Evolutionary conservation across 192 early-diverging fungal genomes (phyloP).

Genomic region (Coemansia brasiliensis): DNA sequence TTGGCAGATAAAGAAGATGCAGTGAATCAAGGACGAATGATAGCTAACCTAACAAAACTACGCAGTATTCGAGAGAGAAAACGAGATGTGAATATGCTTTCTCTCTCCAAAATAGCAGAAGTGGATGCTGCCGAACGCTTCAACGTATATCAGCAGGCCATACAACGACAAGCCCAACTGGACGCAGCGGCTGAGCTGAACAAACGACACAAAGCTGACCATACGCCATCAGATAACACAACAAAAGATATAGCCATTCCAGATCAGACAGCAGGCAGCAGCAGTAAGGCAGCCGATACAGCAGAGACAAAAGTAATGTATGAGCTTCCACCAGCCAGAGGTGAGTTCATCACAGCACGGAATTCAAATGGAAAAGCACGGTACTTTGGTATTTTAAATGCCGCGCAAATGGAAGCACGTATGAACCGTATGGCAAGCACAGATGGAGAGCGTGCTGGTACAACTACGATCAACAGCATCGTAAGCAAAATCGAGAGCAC

Average conservation of each 20-base stretch:
- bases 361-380: conserved; percentile 22
- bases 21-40: conserved; percentile 31
- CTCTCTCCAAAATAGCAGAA: conserved; percentile 6
- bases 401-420: conserved; percentile 17
- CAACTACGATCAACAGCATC: conserved; percentile 31
- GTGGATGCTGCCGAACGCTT: conserved; percentile 26
- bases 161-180: conserved; percentile 13
- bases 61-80: background rate
- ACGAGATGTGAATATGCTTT: background rate
- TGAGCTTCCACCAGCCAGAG: conserved; percentile 35
- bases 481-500: conserved; percentile 38
- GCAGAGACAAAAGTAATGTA: conserved; percentile 7
- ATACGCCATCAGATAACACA: background rate
- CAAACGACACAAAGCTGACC: conserved; percentile 18
- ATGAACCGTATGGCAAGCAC: conserved; percentile 12
- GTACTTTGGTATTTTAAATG: conserved; percentile 31
- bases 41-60: conserved; percentile 11
- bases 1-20: conserved; percentile 46
- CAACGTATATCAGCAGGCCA: conserved; percentile 25
- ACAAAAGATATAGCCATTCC: too few relatives aligned
- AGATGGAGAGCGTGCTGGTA: conserved; percentile 14
- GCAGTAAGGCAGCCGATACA: too few relatives aligned
- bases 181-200: conserved; percentile 2
- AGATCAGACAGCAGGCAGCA: too few relatives aligned
- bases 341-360: conserved; percentile 40